A percentile compares a stretch with the other conserved stretches of the same genome.
These are phyloP conservation scores for Gillenia trifoliata DNA, from an alignment of 306 rosid species.

Conservation along the genomic window DNA sequence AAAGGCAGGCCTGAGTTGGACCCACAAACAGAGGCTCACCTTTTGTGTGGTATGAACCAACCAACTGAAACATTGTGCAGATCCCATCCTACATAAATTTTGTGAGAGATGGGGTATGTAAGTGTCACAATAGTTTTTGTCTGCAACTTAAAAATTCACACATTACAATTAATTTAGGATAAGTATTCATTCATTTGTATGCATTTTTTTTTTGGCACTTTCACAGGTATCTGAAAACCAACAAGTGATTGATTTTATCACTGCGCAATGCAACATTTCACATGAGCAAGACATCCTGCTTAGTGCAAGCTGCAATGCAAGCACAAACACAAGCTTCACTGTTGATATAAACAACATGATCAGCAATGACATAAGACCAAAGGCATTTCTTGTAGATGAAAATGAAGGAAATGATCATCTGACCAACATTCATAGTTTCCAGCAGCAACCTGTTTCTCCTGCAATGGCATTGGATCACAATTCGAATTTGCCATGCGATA, in stretches of 20 bases:
- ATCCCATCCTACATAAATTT: too few relatives aligned
- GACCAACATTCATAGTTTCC: slow-evolving; percentile 25
- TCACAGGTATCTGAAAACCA: slow-evolving; percentile 71
- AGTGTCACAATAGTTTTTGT: too few relatives aligned
- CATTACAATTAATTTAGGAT: too few relatives aligned
- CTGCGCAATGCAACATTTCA: slow-evolving; percentile 45
- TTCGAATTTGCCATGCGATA: slow-evolving; percentile 40
- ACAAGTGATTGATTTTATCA: slow-evolving; percentile 57
- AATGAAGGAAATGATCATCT: slow-evolving; percentile 32
- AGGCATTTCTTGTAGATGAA: slow-evolving; percentile 30
- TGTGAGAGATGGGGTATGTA: too few relatives aligned
- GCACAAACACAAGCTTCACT: not conserved
- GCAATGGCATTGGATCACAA: slow-evolving; percentile 35
- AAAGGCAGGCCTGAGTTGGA: not conserved
- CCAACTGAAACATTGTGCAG: too few relatives aligned
- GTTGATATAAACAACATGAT: slow-evolving; percentile 19
- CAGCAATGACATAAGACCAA: slow-evolving; percentile 34
- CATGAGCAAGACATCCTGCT: slow-evolving; percentile 45
- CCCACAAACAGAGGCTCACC: not conserved
- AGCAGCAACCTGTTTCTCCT: slow-evolving; percentile 17
- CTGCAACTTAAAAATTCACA: too few relatives aligned
- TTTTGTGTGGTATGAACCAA: too few relatives aligned
- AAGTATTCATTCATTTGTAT: not conserved
- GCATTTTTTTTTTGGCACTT: not conserved
- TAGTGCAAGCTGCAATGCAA: slow-evolving; percentile 12